phyloP scores from a whole-genome alignment of 768 basidiomycete genomes.

The Tremella fuciformis region DNA sequence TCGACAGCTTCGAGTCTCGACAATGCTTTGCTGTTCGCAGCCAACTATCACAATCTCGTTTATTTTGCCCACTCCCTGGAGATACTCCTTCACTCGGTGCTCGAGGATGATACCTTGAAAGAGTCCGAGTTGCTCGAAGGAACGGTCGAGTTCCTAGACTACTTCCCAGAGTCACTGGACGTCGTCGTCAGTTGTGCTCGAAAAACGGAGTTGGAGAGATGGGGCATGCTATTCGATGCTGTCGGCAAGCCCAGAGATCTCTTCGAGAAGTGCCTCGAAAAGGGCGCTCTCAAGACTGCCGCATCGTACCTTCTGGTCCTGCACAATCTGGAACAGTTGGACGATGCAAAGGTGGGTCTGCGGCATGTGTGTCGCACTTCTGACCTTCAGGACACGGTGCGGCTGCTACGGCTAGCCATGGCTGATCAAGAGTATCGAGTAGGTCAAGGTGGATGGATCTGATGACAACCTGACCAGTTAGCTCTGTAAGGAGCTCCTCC shows the following conservation, averaged over 20 bases:
- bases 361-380: neutral
- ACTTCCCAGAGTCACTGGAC: constrained; percentile 85
- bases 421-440: constrained; percentile 71
- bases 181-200: constrained; percentile 94
- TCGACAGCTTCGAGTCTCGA: constrained; percentile 55
- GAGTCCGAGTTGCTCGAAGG: constrained; percentile 55
- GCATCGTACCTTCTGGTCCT: constrained; percentile 89
- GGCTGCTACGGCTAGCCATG: constrained; percentile 72
- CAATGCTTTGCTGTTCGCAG: constrained; percentile 81
- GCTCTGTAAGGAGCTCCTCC: constrained; percentile 82
- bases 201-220: constrained; percentile 89
- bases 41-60: constrained; percentile 79
- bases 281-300: constrained; percentile 66
- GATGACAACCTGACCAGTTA: constrained; percentile 38
- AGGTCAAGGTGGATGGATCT: constrained; percentile 8
- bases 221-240: constrained; percentile 81
- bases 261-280: constrained; percentile 69
- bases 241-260: constrained; percentile 86
- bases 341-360: constrained; percentile 55
- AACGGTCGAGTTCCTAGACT: constrained; percentile 85
- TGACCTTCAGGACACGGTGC: constrained; percentile 65
- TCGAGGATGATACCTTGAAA: constrained; percentile 70
- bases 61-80: constrained; percentile 93
- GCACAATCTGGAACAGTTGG: constrained; percentile 86
- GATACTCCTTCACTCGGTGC: constrained; percentile 86